Base-by-base conservation (phyloP, 352 stramenopile species). In the Phytophthora sansomeana region DNA sequence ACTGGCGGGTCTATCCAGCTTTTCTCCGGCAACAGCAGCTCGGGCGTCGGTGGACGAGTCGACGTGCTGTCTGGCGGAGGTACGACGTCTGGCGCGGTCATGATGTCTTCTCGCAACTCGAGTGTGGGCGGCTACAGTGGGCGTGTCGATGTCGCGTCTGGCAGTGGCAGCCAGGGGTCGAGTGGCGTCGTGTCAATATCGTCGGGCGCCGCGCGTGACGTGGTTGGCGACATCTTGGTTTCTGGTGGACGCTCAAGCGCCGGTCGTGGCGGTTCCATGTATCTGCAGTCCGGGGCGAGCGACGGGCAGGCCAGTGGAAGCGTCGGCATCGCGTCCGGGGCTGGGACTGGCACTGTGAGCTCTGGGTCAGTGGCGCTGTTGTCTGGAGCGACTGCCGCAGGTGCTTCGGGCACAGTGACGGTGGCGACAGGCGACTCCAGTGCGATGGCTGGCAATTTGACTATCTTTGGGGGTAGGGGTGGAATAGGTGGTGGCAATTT, bases 161-260 rank as follows among this genome's bases (percentile, higher is more conserved):
- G 66, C 28, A 19, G 66, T 44, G 62, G 58, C n/a, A 54, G 49
- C n/a, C 53, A 61, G 33, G 73, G 65, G 10, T 68, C 65, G 6
- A 70, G 54, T 26, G 69, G 73, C 24, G 11, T 67, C 33, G 60
- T 67, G n/a, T 63, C 66, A 8, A 63, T 70, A 38, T 64, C 63
- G 19, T 58, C 61, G 49, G 64, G 72, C 9, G 59, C 39, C 38
- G 50, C 50, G 38, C 57, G 64, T 29, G 57, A 67, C 33, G 36
- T 47, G 32, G 64, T 62, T 38, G 64, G 58, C 33, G 64, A 73
- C 30, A 33, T 68, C 24, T 49, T 56, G 19, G 39, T 74, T 53
- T 64, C 44, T 46, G 58, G 65, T 26, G 65, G 58, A 10, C 58
- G 58, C n/a, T 70, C 69, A 5, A 53, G 51, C 28, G 42, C 46